Evolutionary conservation across 495 filamentous ascomycete species (phyloP).

Genomic region (Xanthoparmelia taractica): DNA sequence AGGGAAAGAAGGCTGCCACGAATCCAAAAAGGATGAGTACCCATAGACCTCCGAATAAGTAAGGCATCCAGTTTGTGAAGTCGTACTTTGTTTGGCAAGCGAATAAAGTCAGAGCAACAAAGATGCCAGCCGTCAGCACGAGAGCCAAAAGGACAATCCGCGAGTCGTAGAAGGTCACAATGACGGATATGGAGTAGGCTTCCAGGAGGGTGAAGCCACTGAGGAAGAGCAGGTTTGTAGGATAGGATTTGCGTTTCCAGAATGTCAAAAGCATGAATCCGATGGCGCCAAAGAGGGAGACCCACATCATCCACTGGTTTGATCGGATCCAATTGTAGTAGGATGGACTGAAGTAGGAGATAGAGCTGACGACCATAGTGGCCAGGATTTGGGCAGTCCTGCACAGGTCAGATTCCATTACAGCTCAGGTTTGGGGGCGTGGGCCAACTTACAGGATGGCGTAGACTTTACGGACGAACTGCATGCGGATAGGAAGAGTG

Average conservation of each 20-base stretch:
- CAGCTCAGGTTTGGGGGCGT: not conserved
- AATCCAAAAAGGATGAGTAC: conserved; percentile 86
- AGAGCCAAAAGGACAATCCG: conserved; percentile 83
- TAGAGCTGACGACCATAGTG: conserved; percentile 69
- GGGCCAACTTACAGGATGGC: conserved; percentile 57
- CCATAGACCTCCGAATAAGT: conserved; percentile 87
- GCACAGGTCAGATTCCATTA: not conserved
- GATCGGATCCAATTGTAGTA: conserved; percentile 86
- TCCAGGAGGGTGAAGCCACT: conserved; percentile 84
- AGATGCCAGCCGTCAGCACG: conserved; percentile 84
- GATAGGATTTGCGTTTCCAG: conserved; percentile 98
- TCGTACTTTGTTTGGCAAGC: conserved; percentile 98
- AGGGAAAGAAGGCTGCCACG: conserved; percentile 76
- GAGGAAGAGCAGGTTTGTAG: conserved; percentile 88
- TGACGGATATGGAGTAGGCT: conserved; percentile 87
- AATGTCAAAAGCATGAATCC: conserved; percentile 80
- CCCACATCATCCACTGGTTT: conserved; percentile 76
- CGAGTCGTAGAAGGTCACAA: conserved; percentile 77
- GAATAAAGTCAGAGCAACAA: conserved; percentile 85
- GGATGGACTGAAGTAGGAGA: conserved; percentile 70
- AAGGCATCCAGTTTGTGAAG: conserved; percentile 94
- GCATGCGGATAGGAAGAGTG: conserved; percentile 90
- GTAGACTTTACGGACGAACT: conserved; percentile 94
- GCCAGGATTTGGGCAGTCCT: conserved; percentile 82
- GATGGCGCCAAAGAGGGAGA: conserved; percentile 72